Conservation (phyloP, 2,329 filamentous ascomycete species). For the Ophiocordyceps australis region DNA sequence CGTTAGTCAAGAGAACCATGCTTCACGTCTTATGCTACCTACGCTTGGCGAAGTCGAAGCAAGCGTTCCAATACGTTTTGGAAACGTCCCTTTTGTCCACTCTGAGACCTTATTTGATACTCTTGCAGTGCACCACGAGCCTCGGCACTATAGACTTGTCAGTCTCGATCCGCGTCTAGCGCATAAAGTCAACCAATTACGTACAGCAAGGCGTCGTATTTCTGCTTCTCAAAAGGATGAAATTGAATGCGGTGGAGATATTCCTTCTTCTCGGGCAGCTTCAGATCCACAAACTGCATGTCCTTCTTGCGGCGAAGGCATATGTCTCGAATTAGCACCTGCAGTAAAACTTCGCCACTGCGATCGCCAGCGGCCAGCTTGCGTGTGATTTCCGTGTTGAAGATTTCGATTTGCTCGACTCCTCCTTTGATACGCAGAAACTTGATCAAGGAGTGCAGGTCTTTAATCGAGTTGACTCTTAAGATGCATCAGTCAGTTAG, state of each 20-base stretch:
- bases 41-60: constrained; percentile 63
- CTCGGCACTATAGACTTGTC: constrained; percentile 32
- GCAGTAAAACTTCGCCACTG: constrained; percentile 45
- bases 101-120: constrained; percentile 28
- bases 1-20: no score
- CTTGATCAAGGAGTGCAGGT: constrained; percentile 62
- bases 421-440: constrained; percentile 64
- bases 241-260: constrained; percentile 63
- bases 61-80: constrained; percentile 65
- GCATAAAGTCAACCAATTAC: constrained; percentile 8
- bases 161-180: background rate
- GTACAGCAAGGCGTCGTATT: constrained; percentile 57
- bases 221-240: constrained; percentile 52
- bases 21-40: no score
- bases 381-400: constrained; percentile 44
- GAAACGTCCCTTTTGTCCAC: constrained; percentile 37
- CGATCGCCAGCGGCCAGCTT: constrained; percentile 41
- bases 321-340: constrained; percentile 62
- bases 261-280: constrained; percentile 59
- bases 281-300: constrained; percentile 74
- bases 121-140: constrained; percentile 53
- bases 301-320: constrained; percentile 72
- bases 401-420: constrained; percentile 53
- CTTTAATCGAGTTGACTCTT: constrained; percentile 61
- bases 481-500: background rate